Evolutionary conservation across 768 basidiomycete genomes (phyloP), one percentile per base, ranked within the genome.

Genomic region (Mycena epipterygia): DNA sequence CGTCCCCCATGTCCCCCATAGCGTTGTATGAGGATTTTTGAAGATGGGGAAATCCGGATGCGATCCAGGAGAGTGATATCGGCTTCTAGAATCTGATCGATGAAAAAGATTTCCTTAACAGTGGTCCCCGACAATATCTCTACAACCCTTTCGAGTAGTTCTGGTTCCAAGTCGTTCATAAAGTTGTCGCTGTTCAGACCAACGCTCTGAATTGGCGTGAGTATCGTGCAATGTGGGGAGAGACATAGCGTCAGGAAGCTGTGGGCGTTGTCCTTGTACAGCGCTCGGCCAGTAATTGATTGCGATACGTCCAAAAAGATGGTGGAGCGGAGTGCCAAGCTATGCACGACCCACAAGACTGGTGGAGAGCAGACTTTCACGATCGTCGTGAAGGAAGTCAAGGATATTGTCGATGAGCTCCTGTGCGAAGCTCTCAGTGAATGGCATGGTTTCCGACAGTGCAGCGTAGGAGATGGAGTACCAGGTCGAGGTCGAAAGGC

Each of bases 351-450:
- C 37, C 29, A 64, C 67, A 21, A 69, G 67, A 39, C 67, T 69
- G 35, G 16, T 30, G 29, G 5, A 3, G 5, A 39, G 37, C n/a
- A 69, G 61, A 41, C 29, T 30, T 19, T 14, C 23, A 7, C 29
- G 49, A 32, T 69, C 67, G n/a, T 51, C 42, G 23, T 64, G 61
- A 14, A 62, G 52, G 48, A 63, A 69, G 61, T 69, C 67, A 49
- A 69, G 48, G 61, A 69, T 56, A 21, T 25, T 21, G 48, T 69
- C 67, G 53, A 69, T 33, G 33, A 69, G 59, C 39, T 69, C 67
- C 46, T 67, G 66, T 8, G 66, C 55, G 23, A 67, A 21, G 42
- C 42, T 14, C 42, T 8, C 12, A 9, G 19, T 42, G 42, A 37
- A 37, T 37, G 14, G 35, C n/a, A n/a, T n/a, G n/a, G n/a, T n/a